phyloP scores from a whole-genome alignment of 2,329 filamentous ascomycete genomes.

The Chalaropsis thielavioides region DNA sequence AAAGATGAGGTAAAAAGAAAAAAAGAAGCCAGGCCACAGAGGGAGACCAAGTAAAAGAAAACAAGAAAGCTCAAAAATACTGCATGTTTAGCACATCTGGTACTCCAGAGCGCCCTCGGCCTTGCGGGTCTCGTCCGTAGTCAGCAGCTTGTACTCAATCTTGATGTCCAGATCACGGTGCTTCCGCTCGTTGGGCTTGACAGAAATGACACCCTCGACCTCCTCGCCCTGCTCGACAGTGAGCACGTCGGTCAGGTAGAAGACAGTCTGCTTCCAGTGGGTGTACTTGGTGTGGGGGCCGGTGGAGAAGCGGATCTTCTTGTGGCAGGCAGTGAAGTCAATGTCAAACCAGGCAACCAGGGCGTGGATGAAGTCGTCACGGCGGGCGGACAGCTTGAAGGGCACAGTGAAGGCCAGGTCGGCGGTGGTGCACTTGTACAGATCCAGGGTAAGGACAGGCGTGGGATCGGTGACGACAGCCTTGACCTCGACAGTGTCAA shows the following conservation, averaged over 20 bases:
- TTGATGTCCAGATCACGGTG: conserved; percentile 86
- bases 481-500: conserved; percentile 96
- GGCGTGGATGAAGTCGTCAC: conserved; percentile 91
- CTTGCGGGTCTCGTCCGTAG: conserved; percentile 54
- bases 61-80: conserved; percentile 2
- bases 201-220: conserved; percentile 57
- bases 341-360: conserved; percentile 99
- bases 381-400: conserved; percentile 62
- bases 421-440: conserved; percentile 72
- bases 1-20: neutral
- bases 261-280: conserved; percentile 99
- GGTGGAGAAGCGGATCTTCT: conserved; percentile 91
- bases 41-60: conserved; percentile 5
- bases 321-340: conserved; percentile 95
- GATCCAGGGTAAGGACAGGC: conserved; percentile 71
- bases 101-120: conserved; percentile 62
- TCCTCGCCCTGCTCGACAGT: conserved; percentile 81
- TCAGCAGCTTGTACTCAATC: conserved; percentile 68
- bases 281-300: conserved; percentile 98
- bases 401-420: conserved; percentile 74
- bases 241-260: conserved; percentile 86
- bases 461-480: conserved; percentile 88
- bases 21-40: neutral
- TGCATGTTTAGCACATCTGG: conserved; percentile 51
- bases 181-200: conserved; percentile 88